Evolutionary conservation across 352 stramenopile species (phyloP).

Genomic region (Pythium aphanidermatum): DNA sequence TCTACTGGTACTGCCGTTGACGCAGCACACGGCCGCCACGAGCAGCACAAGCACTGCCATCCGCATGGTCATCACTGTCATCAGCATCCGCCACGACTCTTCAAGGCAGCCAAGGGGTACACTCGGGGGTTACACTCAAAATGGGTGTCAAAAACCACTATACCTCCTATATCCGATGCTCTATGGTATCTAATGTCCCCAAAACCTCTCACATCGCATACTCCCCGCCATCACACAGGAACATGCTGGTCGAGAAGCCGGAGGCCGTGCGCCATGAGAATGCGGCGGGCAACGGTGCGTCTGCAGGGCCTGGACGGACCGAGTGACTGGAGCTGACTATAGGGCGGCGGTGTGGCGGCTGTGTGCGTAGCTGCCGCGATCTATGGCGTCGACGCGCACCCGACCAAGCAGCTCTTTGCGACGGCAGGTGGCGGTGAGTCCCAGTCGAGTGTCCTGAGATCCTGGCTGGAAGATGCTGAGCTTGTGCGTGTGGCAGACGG

Average conservation of each 20-base stretch:
- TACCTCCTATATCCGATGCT: neutral
- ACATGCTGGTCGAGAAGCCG: constrained; percentile 83
- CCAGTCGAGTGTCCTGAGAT: too few species aligned
- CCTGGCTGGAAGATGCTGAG: too few species aligned
- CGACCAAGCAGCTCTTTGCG: constrained; percentile 60
- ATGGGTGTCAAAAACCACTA: too few species aligned
- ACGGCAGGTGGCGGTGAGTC: constrained; percentile 63
- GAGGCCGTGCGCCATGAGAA: constrained; percentile 72
- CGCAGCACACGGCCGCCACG: constrained; percentile 9
- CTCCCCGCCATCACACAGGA: constrained; percentile 1
- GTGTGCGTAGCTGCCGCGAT: constrained; percentile 54
- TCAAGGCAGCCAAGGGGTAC: too few species aligned
- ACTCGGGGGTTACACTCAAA: too few species aligned
- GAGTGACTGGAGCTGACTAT: neutral
- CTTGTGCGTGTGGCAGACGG: constrained; percentile 46
- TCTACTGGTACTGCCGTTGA: constrained; percentile 10
- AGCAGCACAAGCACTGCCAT: neutral
- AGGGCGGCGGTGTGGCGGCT: too few species aligned
- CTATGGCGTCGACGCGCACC: constrained; percentile 81
- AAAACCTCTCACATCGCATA: constrained; percentile 19
- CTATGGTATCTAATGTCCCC: neutral
- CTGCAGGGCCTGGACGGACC: neutral
- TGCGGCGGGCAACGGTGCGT: constrained; percentile 49
- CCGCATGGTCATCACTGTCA: neutral
- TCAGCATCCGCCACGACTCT: constrained; percentile 4